These are phyloP conservation scores for Citrus mangshanensis DNA, from an alignment of 345 rosid genomes.

Conservation along the genomic window DNA sequence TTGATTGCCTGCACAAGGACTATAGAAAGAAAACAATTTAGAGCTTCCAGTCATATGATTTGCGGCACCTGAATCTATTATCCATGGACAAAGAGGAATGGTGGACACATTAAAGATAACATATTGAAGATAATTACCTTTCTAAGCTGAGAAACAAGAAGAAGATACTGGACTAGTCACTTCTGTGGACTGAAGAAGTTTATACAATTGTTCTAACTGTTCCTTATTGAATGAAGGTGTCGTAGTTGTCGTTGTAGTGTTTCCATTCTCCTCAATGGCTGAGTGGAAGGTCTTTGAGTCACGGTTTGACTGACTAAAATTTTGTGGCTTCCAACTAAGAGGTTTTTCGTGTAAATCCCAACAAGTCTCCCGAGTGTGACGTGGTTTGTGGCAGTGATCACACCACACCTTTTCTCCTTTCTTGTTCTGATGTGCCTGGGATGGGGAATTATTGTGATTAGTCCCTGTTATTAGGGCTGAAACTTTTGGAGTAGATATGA, in stretches of 20 bases:
- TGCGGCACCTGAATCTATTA: no score
- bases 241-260: no score
- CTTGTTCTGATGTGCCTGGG: no score
- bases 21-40: neutral
- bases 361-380: neutral
- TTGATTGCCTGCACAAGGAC: neutral
- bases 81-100: no score
- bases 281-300: no score
- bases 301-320: no score
- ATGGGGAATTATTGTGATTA: no score
- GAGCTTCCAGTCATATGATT: no score
- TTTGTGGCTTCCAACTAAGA: neutral
- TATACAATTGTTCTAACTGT: neutral
- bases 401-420: neutral
- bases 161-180: neutral
- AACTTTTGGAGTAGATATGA: no score
- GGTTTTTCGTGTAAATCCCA: neutral
- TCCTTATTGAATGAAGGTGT: neutral
- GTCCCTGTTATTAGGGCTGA: no score
- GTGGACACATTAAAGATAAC: rapidly evolving
- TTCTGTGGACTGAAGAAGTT: neutral
- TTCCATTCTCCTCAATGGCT: no score
- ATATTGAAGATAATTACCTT: neutral
- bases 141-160: neutral
- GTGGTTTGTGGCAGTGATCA: neutral